Base-by-base conservation (phyloP, 2,329 filamentous ascomycete genomes). In the Penicillium psychrosexuale region DNA sequence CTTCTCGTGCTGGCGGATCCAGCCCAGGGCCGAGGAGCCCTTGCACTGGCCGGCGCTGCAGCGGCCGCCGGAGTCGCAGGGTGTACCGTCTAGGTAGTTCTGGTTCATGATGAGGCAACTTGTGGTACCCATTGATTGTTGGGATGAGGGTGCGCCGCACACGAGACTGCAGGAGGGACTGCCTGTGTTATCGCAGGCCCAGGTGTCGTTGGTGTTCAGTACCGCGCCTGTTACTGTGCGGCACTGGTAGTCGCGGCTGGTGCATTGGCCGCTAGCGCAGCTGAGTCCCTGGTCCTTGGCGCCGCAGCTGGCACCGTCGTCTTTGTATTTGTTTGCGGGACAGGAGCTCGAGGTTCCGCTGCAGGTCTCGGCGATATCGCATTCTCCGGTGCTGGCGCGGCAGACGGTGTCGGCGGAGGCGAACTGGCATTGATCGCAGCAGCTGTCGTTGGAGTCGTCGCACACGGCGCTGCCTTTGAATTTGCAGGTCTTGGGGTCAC, bases 191-290 rank as follows among this genome's bases (percentile, higher is more conserved):
- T 87, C 84, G 74, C 94, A 99, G 9, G 92, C 87, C 65, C 84
- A 85, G 2, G 91, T 95, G 66, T 90, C 84, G 75, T 91, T 93
- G 69, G 82, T 83, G 53, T 83, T 80, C 0, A 86, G 87, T 58
- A 88, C 83, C 28, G 82, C 84, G 34, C 91, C 91, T 80, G 96
- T 89, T 45, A 95, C 80, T 11, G 85, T 88, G 72, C 87, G 86
- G 78, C 94, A 99, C 76, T 99, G 94, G 68, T 87, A 82, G 72
- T 97, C 86, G 60, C 94, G 87, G 50, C 89, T 94, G 3, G 94
- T 99, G 74, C 94, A 99, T 74, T 97, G 93, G 12, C 94, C 94
- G 43, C 89, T 92, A 30, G 94, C 91, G 70, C 94, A 99, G 31
- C 83, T 76, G 31, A 97, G 81, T 2, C 83, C 83, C 2, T 71